Conservation (phyloP, 208 protist species). For the Endotrypanum monterogeii region DNA sequence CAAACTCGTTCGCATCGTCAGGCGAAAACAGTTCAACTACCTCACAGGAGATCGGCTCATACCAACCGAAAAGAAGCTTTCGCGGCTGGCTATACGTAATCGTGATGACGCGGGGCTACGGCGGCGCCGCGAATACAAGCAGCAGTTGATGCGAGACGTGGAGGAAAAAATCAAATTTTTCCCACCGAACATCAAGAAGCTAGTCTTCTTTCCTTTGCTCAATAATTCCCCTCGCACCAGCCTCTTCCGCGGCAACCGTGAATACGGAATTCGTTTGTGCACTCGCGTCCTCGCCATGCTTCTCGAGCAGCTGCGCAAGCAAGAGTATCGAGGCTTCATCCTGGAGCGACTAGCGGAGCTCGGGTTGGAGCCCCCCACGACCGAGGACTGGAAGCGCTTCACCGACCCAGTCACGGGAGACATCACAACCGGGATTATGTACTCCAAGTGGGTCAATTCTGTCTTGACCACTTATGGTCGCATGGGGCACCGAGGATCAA, state of each 20-base stretch:
- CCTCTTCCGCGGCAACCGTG: constrained; percentile 48
- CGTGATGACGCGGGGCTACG: constrained; percentile 52
- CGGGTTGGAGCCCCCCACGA: constrained; percentile 34
- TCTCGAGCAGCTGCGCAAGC: constrained; percentile 45
- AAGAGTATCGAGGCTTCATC: constrained; percentile 48
- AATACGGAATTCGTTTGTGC: constrained; percentile 15
- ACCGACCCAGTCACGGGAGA: constrained; percentile 59
- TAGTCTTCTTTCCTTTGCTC: constrained; percentile 65
- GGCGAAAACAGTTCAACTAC: constrained; percentile 82
- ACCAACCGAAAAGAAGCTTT: constrained; percentile 10
- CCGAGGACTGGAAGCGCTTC: constrained; percentile 54
- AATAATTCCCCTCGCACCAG: not conserved
- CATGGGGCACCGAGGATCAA: not conserved
- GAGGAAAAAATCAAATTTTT: constrained; percentile 74
- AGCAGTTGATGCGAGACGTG: constrained; percentile 46
- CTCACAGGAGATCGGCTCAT: constrained; percentile 52
- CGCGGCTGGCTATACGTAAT: constrained; percentile 25
- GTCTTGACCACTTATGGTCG: constrained; percentile 11
- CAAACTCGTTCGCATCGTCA: not conserved
- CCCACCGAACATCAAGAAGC: constrained; percentile 47
- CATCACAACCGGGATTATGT: constrained; percentile 62
- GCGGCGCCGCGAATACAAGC: constrained; percentile 42
- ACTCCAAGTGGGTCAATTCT: constrained; percentile 39
- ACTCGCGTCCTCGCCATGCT: constrained; percentile 34
- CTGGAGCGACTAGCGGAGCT: constrained; percentile 44